Percentiles rank a stretch among this genome's conserved stretches.
Conservation (phyloP, 768 basidiomycete species). For the Crucibulum laeve region DNA sequence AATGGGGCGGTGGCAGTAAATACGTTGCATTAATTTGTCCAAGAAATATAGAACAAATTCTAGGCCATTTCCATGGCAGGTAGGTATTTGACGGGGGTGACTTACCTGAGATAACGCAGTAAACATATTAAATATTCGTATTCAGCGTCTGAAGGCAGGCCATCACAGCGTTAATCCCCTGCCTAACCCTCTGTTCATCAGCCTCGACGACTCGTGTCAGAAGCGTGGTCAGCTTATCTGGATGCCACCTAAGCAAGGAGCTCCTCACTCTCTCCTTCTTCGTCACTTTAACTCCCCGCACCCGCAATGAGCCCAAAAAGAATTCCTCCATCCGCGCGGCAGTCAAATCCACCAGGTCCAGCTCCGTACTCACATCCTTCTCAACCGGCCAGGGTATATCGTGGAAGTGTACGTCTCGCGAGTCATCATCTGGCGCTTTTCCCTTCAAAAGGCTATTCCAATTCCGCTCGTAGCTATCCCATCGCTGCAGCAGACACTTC, state of each 20-base stretch:
- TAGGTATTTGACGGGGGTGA: not conserved
- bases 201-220: constrained; percentile 36
- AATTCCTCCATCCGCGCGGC: constrained; percentile 41
- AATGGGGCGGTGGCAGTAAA: no score
- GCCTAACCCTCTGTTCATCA: constrained; percentile 39
- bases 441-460: constrained; percentile 39
- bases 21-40: no score
- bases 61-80: not conserved
- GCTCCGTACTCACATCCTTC: constrained; percentile 6
- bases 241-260: constrained; percentile 65
- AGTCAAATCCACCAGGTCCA: constrained; percentile 28
- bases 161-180: constrained; percentile 42
- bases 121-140: not conserved
- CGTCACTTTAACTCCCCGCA: constrained; percentile 35
- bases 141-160: constrained; percentile 27
- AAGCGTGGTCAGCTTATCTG: constrained; percentile 52
- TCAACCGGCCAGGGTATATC: constrained; percentile 65
- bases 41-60: no score
- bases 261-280: constrained; percentile 52
- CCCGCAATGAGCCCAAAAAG: constrained; percentile 38
- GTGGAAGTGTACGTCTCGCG: constrained; percentile 30
- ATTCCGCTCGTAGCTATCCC: constrained; percentile 49
- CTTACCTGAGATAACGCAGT: not conserved
- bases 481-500: constrained; percentile 28
- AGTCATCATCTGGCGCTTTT: constrained; percentile 7